Percentiles rank a stretch among this genome's conserved stretches.
phyloP scores from a whole-genome alignment of 2,329 filamentous ascomycete species.

The Aspergillus ustus region DNA sequence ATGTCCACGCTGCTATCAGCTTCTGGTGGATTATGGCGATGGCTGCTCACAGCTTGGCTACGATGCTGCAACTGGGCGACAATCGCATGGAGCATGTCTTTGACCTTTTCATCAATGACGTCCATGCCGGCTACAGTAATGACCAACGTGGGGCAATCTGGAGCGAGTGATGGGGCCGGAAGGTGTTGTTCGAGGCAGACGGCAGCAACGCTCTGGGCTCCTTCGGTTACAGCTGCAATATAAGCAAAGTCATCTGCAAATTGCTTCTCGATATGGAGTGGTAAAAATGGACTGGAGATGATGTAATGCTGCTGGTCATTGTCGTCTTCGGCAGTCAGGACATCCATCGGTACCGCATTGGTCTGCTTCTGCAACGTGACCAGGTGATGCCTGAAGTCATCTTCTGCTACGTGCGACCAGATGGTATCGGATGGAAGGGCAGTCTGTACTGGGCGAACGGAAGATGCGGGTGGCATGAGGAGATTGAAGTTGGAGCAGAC shows the following conservation, averaged over 20 bases:
- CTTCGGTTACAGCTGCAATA: conserved; percentile 8
- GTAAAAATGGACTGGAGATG: neutral
- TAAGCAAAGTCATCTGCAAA: conserved; percentile 9
- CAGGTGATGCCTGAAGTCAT: conserved; percentile 8
- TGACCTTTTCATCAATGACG: conserved; percentile 7
- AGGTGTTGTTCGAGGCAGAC: conserved; percentile 10
- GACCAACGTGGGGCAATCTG: neutral
- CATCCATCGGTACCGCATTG: conserved; percentile 12
- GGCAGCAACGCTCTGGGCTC: conserved; percentile 8
- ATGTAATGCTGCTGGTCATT: neutral
- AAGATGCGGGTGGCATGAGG: conserved; percentile 9
- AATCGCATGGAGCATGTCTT: neutral
- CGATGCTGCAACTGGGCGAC: conserved; percentile 6
- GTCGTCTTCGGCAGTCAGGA: conserved; percentile 1
- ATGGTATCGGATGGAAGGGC: neutral
- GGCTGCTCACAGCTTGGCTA: neutral
- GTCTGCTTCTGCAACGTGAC: conserved; percentile 11
- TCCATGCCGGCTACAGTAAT: conserved; percentile 7
- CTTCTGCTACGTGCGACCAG: conserved; percentile 10
- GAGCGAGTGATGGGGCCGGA: neutral
- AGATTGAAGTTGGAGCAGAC: neutral
- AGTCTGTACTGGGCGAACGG: conserved; percentile 5
- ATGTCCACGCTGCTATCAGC: neutral
- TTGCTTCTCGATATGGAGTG: conserved; percentile 1
- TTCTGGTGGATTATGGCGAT: neutral